Percentiles rank a stretch among this genome's conserved stretches.
Conservation (phyloP, 371 early-diverging fungal species). For the Mortierella sp. region DNA sequence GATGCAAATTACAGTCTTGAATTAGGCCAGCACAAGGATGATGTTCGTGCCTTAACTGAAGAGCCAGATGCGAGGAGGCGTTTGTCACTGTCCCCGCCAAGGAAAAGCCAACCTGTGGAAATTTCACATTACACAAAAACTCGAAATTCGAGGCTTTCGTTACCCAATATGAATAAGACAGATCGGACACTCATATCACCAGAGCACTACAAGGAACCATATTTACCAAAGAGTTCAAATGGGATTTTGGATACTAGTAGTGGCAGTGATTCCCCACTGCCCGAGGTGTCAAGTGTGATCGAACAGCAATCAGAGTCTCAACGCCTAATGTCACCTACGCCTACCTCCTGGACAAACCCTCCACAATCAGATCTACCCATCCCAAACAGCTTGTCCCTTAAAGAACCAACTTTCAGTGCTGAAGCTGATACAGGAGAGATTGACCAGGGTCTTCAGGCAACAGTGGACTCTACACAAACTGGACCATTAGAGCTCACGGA, state of each 20-base stretch:
- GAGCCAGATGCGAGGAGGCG: background rate
- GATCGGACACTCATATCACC: background rate
- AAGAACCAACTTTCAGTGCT: too few relatives aligned
- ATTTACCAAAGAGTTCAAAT: background rate
- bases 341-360: conserved; percentile 25
- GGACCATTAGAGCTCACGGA: conserved; percentile 15
- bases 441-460: background rate
- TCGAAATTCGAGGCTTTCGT: conserved; percentile 6
- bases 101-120: background rate
- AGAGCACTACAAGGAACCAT: background rate
- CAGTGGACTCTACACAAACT: background rate
- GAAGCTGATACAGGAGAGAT: background rate
- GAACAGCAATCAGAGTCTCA: background rate
- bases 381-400: background rate
- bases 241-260: background rate
- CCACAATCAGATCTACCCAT: conserved; percentile 18
- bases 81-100: conserved; percentile 5
- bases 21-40: background rate
- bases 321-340: background rate
- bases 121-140: background rate
- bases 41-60: background rate
- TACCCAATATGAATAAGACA: conserved; percentile 9
- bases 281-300: background rate
- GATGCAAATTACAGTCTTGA: background rate
- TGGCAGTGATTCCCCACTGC: background rate